These are phyloP conservation scores for Coemansia biformis DNA, from an alignment of 192 early-diverging fungal species.

Conservation along the genomic window DNA sequence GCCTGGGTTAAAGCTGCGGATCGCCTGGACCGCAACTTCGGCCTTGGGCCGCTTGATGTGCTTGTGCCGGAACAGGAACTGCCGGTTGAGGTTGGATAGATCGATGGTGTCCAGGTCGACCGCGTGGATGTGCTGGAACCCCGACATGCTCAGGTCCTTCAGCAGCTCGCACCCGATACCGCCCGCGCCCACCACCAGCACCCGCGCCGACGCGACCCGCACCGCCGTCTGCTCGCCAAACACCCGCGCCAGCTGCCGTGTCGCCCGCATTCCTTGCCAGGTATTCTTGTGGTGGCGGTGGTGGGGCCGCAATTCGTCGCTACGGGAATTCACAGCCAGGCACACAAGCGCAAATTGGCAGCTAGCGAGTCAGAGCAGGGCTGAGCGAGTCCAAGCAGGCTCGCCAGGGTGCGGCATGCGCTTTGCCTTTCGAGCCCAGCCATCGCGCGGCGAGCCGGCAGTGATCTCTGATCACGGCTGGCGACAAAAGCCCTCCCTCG, in stretches of 20 bases:
- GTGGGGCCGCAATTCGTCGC: too few relatives aligned
- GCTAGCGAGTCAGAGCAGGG: too few relatives aligned
- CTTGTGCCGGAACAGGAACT: constrained; percentile 94
- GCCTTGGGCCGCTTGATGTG: constrained; percentile 94
- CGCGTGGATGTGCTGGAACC: constrained; percentile 78
- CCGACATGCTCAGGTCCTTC: constrained; percentile 87
- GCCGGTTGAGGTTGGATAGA: constrained; percentile 96
- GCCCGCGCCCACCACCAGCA: constrained; percentile 78
- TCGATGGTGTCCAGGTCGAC: constrained; percentile 99
- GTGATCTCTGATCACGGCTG: too few relatives aligned
- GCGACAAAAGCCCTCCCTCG: too few relatives aligned
- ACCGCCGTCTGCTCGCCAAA: constrained; percentile 22
- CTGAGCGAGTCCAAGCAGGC: too few relatives aligned
- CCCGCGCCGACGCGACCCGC: constrained; percentile 17
- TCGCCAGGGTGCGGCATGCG: too few relatives aligned
- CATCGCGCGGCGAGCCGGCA: too few relatives aligned
- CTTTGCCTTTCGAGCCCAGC: too few relatives aligned
- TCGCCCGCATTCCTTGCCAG: constrained; percentile 28
- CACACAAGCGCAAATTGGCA: too few relatives aligned
- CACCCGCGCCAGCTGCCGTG: constrained; percentile 19
- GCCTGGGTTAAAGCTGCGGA: constrained; percentile 77
- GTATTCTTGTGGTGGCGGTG: too few relatives aligned
- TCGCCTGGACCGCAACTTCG: constrained; percentile 76
- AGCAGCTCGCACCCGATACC: constrained; percentile 98
- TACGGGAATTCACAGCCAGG: too few relatives aligned